Evolutionary conservation across 257 asterid species (phyloP).

Genomic region (Thymus quinquecostatus): DNA sequence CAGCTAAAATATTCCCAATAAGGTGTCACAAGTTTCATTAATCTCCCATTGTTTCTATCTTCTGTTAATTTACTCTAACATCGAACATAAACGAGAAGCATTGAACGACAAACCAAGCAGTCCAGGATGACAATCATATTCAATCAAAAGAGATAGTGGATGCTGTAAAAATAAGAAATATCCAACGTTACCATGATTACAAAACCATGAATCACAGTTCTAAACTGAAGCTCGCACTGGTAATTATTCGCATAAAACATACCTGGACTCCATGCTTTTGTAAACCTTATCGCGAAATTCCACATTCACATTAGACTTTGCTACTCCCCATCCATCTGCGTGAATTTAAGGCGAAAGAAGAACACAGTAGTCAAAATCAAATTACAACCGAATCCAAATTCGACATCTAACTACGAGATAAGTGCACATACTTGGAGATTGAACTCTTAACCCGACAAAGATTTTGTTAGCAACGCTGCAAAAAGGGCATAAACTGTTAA

Average conservation of each 20-base stretch:
- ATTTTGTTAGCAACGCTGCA: conserved; percentile 61
- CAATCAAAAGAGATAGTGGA: not conserved
- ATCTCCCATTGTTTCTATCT: not conserved
- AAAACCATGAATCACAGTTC: conserved; percentile 16
- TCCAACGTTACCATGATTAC: not conserved
- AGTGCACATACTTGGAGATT: conserved; percentile 67
- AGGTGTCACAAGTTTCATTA: not conserved
- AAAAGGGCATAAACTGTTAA: conserved; percentile 9
- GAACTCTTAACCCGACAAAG: conserved; percentile 67
- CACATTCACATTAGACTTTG: conserved; percentile 57
- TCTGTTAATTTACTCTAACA: not conserved
- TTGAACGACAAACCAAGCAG: conserved; percentile 3
- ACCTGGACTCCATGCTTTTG: conserved; percentile 76
- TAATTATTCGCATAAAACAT: conserved; percentile 21
- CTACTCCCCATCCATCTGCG: conserved; percentile 64
- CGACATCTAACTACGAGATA: not conserved
- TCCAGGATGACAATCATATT: not conserved
- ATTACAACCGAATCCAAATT: not conserved
- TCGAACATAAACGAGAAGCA: not conserved
- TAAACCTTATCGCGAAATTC: conserved; percentile 68
- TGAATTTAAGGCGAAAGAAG: not conserved
- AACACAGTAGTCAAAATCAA: conserved; percentile 4
- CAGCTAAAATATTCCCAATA: not conserved
- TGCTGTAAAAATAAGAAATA: too few relatives aligned
- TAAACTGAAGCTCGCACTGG: conserved; percentile 16